Conservation (phyloP, 331 rosid species). For the Spiraea crenata region DNA sequence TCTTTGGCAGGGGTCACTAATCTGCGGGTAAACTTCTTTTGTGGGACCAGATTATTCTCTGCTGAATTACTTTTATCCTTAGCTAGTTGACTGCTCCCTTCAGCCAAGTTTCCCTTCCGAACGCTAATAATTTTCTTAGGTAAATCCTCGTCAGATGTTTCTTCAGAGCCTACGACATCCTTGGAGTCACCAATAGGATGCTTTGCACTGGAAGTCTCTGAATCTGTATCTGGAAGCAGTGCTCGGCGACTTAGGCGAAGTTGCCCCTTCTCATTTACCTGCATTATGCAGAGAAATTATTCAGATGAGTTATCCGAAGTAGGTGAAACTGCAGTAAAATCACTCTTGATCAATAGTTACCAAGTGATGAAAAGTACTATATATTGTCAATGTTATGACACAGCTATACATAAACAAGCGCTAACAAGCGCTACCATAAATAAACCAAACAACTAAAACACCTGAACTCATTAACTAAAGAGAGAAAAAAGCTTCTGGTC, state of each 20-base stretch:
- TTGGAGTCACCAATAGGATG: conserved; percentile 39
- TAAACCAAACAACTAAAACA: not conserved
- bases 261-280: conserved; percentile 92
- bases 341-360: conserved; percentile 10
- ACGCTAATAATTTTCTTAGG: conserved; percentile 28
- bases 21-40: conserved; percentile 61
- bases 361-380: conserved; percentile 9
- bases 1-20: conserved; percentile 45
- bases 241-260: conserved; percentile 91
- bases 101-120: conserved; percentile 35
- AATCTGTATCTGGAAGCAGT: conserved; percentile 64
- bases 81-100: not conserved
- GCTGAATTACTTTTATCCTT: conserved; percentile 34
- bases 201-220: conserved; percentile 38
- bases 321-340: conserved; percentile 11
- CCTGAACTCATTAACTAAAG: not conserved
- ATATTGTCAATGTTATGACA: not conserved
- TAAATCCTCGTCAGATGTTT: conserved; percentile 30
- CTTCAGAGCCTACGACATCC: conserved; percentile 28
- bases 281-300: conserved; percentile 30
- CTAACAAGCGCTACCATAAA: not conserved
- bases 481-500: not conserved
- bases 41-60: conserved; percentile 44
- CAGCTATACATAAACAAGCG: too few relatives aligned
- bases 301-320: conserved; percentile 14